Percentiles rank a stretch among this genome's conserved stretches.
Conservation (phyloP, 1,139 yeast genomes). For the Hemisphaericaspora xylanilytica region DNA sequence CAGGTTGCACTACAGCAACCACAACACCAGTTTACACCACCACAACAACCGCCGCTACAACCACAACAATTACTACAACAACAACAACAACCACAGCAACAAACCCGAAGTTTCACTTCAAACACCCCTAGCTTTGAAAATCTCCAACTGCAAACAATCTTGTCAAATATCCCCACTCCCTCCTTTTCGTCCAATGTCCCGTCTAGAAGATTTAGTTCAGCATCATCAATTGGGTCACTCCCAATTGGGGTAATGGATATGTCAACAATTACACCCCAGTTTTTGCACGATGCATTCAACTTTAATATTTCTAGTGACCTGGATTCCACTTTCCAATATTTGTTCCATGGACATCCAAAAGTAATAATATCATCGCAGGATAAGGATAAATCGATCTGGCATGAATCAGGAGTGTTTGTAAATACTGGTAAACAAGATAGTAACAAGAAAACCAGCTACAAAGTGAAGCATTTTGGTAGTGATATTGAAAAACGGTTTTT, state of each 20-base stretch:
- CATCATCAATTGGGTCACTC: conserved; percentile 2
- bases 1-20: background rate
- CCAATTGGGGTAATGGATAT: conserved; percentile 9
- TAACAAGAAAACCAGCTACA: conserved; percentile 11
- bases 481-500: conserved; percentile 16
- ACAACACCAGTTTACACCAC: conserved; percentile 1
- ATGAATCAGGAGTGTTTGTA: conserved; percentile 29
- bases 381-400: conserved; percentile 25
- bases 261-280: conserved; percentile 21
- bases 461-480: conserved; percentile 14
- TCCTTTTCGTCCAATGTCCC: background rate
- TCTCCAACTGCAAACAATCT: background rate
- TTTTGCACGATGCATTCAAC: conserved; percentile 23
- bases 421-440: conserved; percentile 13
- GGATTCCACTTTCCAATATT: conserved; percentile 21
- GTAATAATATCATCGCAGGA: conserved; percentile 22
- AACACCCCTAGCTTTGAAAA: background rate
- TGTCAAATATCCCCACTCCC: background rate
- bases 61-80: background rate
- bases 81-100: conserved; percentile 3
- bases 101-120: background rate
- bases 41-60: conserved; percentile 2
- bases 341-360: conserved; percentile 29
- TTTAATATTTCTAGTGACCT: conserved; percentile 25
- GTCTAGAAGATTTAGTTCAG: conserved; percentile 5